These are phyloP conservation scores for Populus simonii DNA, from an alignment of 345 rosid genomes.

Conservation along the genomic window DNA sequence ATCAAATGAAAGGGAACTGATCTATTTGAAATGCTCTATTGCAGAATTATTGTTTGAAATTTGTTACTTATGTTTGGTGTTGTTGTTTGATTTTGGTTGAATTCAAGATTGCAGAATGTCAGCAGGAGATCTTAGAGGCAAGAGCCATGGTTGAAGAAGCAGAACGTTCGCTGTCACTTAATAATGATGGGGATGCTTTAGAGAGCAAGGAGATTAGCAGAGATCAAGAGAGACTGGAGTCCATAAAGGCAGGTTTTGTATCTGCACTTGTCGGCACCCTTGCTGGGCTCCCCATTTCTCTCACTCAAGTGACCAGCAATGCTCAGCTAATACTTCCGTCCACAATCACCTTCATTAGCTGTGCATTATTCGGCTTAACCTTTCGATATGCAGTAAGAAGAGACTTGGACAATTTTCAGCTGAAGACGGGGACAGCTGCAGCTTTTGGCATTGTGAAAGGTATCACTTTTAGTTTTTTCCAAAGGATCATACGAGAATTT, in stretches of 20 bases:
- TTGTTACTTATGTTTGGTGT: neutral
- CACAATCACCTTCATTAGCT: constrained; percentile 61
- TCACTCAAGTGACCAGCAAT: constrained; percentile 47
- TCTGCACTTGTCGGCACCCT: constrained; percentile 77
- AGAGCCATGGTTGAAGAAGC: constrained; percentile 77
- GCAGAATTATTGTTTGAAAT: neutral
- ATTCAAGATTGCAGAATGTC: constrained; percentile 74
- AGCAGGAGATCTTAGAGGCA: constrained; percentile 67
- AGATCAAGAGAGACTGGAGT: constrained; percentile 74
- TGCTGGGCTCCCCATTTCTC: constrained; percentile 57
- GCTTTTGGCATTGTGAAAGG: constrained; percentile 87
- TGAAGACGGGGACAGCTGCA: constrained; percentile 68
- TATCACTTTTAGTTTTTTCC: constrained; percentile 15
- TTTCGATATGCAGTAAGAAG: constrained; percentile 73
- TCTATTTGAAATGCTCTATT: neutral
- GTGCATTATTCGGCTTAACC: constrained; percentile 83
- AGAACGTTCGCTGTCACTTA: constrained; percentile 44
- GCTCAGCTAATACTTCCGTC: constrained; percentile 60
- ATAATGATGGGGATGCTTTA: neutral
- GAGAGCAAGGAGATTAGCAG: constrained; percentile 28
- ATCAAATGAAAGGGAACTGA: neutral
- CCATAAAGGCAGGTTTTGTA: constrained; percentile 63
- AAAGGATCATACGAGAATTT: neutral
- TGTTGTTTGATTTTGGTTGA: constrained; percentile 1
- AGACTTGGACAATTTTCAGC: constrained; percentile 68